Evolutionary conservation across 352 stramenopile species (phyloP), one percentile per base, ranked within the genome.

Genomic region (Globisporangium cylindrosporum): DNA sequence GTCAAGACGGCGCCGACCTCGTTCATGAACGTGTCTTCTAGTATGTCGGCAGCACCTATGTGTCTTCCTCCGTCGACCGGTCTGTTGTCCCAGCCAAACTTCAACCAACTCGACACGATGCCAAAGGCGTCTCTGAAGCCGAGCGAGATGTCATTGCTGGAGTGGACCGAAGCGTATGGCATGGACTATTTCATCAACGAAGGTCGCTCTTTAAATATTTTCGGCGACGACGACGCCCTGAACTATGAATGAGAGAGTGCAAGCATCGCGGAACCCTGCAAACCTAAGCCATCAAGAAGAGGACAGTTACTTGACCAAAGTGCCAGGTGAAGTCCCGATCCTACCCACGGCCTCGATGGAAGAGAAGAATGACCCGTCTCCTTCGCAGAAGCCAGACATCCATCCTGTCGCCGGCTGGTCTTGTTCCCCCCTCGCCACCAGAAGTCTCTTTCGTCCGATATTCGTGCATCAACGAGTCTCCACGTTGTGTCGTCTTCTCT

Each of bases 101-200:
- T 51, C 25, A 71, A 65, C 27, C 66, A 72, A 53, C 58, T 86
- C 51, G 80, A 89, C 15, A 59, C 71, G 10, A 73, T 78, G 59
- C 57, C 66, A 3, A 91, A 89, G 74, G 61, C 67, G 9, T 60
- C 64, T 24, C 69, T 77, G 57, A 88, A 80, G 65, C 80, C 83
- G 38, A 78, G 72, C 60, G 82, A 93, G 34, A 87, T 91, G 73
- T 83, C 83, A 24, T 66, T 93, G 1, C 76, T 93, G 64, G 86
- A 93, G 73, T 93, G 86, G 82, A 91, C 86, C 2, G 85, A 93
- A 64, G 78, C 79, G 3, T 91, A 90, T 60, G 83, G 83, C 59
- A 92, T 93, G 78, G 86, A 92, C 70, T 92, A 83, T 63, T 77
- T 92, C n/a, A 72, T 90, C 20, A 91, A 88, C 73, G 83, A 93